phyloP scores from a whole-genome alignment of 441 rosid genomes.

The Adansonia gregorii region DNA sequence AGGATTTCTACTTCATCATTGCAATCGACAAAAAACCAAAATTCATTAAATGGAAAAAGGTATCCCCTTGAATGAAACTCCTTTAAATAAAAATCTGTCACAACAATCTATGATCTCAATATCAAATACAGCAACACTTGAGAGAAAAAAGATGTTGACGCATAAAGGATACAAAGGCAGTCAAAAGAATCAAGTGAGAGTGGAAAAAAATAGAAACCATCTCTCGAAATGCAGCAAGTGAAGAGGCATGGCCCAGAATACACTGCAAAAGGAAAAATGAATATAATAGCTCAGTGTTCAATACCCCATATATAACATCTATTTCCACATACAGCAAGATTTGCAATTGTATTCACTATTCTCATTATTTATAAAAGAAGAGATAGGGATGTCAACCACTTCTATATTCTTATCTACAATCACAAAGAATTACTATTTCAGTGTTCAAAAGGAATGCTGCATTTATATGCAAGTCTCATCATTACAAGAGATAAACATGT shows the following conservation, averaged over 20 bases:
- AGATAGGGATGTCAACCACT: not conserved
- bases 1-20: not conserved
- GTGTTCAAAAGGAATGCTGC: not conserved
- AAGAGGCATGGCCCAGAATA: conserved; percentile 8
- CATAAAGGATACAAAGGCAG: not conserved
- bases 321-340: not conserved
- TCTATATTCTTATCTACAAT: not conserved
- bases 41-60: not conserved
- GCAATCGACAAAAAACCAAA: not conserved
- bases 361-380: not conserved
- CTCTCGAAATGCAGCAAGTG: not conserved
- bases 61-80: not conserved
- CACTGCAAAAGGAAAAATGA: not conserved
- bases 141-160: not conserved
- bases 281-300: not conserved
- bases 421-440: not conserved
- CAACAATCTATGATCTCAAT: not conserved
- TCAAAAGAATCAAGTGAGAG: not conserved
- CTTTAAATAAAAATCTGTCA: not conserved
- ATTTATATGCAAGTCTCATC: not conserved
- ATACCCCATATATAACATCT: not conserved
- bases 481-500: not conserved
- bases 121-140: not conserved
- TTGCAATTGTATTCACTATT: not conserved
- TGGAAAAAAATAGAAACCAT: not conserved